phyloP scores from a whole-genome alignment of 441 rosid species.

The Viola pubescens region DNA sequence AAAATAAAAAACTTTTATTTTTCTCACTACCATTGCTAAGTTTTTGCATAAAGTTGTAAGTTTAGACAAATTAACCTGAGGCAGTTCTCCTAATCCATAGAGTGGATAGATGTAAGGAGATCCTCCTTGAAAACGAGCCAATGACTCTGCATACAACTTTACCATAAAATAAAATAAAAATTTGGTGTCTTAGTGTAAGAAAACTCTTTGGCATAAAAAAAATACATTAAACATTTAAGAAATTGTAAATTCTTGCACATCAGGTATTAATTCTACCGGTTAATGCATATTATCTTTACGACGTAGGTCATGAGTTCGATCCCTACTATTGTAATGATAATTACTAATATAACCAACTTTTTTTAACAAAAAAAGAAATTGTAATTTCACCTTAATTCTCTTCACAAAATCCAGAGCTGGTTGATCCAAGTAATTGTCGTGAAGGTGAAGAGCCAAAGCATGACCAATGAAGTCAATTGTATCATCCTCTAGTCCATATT shows the following conservation, averaged over 20 bases:
- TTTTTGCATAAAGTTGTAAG: neutral
- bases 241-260: neutral
- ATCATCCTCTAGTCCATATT: constrained; percentile 79
- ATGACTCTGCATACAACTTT: constrained; percentile 71
- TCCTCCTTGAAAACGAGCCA: constrained; percentile 85
- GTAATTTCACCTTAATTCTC: constrained; percentile 70
- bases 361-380: neutral
- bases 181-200: too few species aligned
- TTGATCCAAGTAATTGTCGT: constrained; percentile 56
- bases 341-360: neutral
- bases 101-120: constrained; percentile 86
- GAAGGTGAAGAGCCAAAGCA: constrained; percentile 78
- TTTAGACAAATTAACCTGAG: constrained; percentile 46
- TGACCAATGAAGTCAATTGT: constrained; percentile 86
- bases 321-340: too few species aligned
- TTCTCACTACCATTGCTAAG: neutral
- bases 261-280: neutral
- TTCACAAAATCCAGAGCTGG: constrained; percentile 74
- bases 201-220: too few species aligned
- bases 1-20: neutral
- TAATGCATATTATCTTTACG: too few species aligned
- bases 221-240: neutral
- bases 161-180: constrained; percentile 2
- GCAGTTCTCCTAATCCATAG: constrained; percentile 81
- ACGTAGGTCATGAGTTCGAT: too few species aligned